A percentile compares a stretch with the other conserved stretches of the same genome.
phyloP scores from a whole-genome alignment of 176 grass and related monocot genomes.

The Oryza coarctata region DNA sequence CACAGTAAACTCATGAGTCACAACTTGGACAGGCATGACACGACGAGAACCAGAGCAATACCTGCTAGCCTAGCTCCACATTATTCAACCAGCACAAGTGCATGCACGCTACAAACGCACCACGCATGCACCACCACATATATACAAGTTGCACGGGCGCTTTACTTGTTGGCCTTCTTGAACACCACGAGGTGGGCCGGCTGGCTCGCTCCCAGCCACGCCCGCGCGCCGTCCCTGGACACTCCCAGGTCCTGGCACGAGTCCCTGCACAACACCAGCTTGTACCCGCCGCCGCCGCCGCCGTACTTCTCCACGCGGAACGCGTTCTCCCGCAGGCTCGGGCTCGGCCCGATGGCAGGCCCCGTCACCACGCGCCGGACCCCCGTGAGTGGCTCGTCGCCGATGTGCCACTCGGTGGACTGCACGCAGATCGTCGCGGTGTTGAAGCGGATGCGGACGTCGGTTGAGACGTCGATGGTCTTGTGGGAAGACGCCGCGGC shows the following conservation, averaged over 20 bases:
- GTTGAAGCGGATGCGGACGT: conserved; percentile 49
- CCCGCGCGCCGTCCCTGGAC: background rate
- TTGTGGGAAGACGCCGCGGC: background rate
- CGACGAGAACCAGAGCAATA: background rate
- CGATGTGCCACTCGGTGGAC: conserved; percentile 54
- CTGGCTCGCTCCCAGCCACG: conserved; percentile 33
- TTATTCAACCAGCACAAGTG: conserved; percentile 26
- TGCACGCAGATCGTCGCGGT: conserved; percentile 44
- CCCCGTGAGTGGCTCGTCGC: background rate
- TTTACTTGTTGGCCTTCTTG: conserved; percentile 12
- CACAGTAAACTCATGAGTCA: background rate
- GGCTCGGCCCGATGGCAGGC: background rate
- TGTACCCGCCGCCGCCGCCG: conserved; percentile 26
- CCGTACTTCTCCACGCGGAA: conserved; percentile 54
- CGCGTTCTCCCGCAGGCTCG: conserved; percentile 35
- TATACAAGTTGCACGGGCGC: background rate
- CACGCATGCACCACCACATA: background rate
- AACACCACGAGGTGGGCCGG: conserved; percentile 34
- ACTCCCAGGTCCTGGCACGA: conserved; percentile 42
- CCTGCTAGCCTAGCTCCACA: background rate
- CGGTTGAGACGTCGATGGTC: conserved; percentile 31
- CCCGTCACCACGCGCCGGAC: conserved; percentile 41
- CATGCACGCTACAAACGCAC: background rate
- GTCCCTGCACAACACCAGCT: conserved; percentile 43
- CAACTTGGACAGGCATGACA: background rate